phyloP scores from a whole-genome alignment of 2,329 filamentous ascomycete species.

The Diaporthe longicolla region DNA sequence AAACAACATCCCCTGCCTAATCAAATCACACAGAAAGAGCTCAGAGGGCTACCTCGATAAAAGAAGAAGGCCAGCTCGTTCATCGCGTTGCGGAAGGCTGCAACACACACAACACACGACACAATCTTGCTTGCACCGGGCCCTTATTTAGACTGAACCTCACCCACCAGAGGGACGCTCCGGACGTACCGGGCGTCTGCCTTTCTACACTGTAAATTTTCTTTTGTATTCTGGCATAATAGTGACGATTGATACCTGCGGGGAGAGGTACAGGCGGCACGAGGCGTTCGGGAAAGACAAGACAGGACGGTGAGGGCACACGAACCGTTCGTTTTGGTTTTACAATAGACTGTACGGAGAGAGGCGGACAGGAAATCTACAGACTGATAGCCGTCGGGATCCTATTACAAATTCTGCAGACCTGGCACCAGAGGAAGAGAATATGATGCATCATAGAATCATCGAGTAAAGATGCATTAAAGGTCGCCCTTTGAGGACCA shows the following conservation, averaged over 20 bases:
- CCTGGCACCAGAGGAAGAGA: background rate
- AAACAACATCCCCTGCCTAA: slow-evolving; percentile 60
- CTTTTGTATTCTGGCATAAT: slow-evolving; percentile 36
- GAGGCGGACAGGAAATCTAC: slow-evolving; percentile 12
- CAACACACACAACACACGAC: background rate
- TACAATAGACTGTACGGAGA: slow-evolving; percentile 31
- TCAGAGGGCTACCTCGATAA: background rate
- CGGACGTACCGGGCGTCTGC: background rate
- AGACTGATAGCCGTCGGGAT: slow-evolving; percentile 1
- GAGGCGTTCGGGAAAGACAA: slow-evolving; percentile 37
- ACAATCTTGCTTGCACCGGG: slow-evolving; percentile 17
- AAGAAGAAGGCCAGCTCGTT: background rate
- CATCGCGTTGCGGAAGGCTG: background rate
- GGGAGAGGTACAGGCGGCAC: slow-evolving; percentile 20
- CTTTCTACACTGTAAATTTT: slow-evolving; percentile 23
- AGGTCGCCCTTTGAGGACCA: background rate
- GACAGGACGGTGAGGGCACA: slow-evolving; percentile 7
- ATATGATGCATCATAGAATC: background rate
- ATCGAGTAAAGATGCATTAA: background rate
- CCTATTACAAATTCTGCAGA: background rate
- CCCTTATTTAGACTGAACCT: slow-evolving; percentile 22
- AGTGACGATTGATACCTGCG: slow-evolving; percentile 39
- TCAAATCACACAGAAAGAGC: background rate
- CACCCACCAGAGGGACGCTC: background rate
- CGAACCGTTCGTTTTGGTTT: background rate